Evolutionary conservation across 768 basidiomycete species (phyloP).

Genomic region (Fomitopsis serialis): DNA sequence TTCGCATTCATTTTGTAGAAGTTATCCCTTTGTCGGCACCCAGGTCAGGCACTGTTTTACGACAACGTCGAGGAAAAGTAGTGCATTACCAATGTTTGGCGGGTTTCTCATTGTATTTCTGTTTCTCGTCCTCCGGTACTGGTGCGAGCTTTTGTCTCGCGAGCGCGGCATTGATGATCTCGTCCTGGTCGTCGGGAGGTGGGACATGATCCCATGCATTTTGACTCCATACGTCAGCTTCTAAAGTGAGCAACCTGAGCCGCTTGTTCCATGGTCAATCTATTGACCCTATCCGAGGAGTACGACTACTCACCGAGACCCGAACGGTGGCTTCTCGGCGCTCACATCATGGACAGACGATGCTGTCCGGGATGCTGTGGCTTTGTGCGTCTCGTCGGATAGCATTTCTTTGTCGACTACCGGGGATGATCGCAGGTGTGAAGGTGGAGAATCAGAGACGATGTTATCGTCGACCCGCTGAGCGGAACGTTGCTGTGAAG

Average conservation of each 20-base stretch:
- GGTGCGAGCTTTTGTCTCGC: constrained; percentile 66
- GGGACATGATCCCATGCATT: constrained; percentile 93
- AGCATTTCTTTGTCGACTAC: no score
- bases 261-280: constrained; percentile 1
- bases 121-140: constrained; percentile 68
- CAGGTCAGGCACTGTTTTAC: neutral
- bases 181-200: constrained; percentile 74
- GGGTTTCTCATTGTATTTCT: constrained; percentile 67
- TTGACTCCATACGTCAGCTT: constrained; percentile 75
- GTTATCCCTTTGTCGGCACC: constrained; percentile 62
- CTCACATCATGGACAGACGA: constrained; percentile 65
- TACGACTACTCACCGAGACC: constrained; percentile 45
- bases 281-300: constrained; percentile 9
- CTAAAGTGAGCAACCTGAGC: constrained; percentile 68
- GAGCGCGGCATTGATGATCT: constrained; percentile 65
- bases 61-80: neutral
- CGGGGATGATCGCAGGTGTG: no score
- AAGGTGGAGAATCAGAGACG: no score
- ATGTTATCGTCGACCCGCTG: no score
- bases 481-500: no score
- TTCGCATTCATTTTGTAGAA: constrained; percentile 83
- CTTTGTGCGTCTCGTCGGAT: neutral
- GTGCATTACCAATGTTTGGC: constrained; percentile 60
- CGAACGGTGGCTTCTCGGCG: constrained; percentile 59
- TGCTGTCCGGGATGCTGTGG: constrained; percentile 20